Conservation (phyloP, 192 early-diverging fungal species). For the Rhizoclosmatium sp. region DNA sequence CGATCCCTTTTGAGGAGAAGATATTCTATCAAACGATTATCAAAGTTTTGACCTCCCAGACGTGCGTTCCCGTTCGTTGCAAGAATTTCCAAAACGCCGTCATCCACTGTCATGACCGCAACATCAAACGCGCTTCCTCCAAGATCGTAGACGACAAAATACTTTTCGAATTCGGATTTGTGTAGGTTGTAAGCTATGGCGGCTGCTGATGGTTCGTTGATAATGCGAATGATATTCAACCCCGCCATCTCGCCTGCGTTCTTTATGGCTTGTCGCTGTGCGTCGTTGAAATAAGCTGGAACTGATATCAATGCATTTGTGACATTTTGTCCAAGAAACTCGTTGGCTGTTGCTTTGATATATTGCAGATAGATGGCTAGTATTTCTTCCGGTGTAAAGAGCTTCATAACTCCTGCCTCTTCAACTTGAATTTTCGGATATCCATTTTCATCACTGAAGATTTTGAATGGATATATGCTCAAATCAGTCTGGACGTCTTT, state of each 20-base stretch:
- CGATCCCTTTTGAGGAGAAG: conserved; percentile 78
- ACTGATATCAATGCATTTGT: conserved; percentile 91
- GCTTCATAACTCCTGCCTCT: background rate
- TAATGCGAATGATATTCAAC: conserved; percentile 81
- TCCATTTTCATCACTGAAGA: conserved; percentile 67
- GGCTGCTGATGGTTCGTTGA: conserved; percentile 93
- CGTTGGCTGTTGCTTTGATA: conserved; percentile 86
- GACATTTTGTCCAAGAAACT: conserved; percentile 72
- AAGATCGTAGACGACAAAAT: conserved; percentile 95
- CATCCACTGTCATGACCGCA: conserved; percentile 92
- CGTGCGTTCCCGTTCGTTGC: conserved; percentile 95
- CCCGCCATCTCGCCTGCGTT: conserved; percentile 87
- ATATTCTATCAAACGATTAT: conserved; percentile 90
- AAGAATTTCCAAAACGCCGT: conserved; percentile 96
- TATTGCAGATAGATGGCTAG: conserved; percentile 92
- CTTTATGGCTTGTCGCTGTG: conserved; percentile 91
- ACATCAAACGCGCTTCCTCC: conserved; percentile 99
- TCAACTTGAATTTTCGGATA: background rate
- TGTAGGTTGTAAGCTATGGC: conserved; percentile 89
- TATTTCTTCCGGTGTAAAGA: conserved; percentile 90
- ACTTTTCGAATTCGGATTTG: conserved; percentile 84
- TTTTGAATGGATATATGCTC: conserved; percentile 94
- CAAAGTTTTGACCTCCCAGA: conserved; percentile 84
- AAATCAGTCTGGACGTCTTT: conserved; percentile 91
- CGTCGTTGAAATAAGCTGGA: conserved; percentile 91